A percentile compares a stretch with the other conserved stretches of the same genome.
Evolutionary conservation across 768 basidiomycete genomes (phyloP).

Genomic region (Boletus subparvulus): DNA sequence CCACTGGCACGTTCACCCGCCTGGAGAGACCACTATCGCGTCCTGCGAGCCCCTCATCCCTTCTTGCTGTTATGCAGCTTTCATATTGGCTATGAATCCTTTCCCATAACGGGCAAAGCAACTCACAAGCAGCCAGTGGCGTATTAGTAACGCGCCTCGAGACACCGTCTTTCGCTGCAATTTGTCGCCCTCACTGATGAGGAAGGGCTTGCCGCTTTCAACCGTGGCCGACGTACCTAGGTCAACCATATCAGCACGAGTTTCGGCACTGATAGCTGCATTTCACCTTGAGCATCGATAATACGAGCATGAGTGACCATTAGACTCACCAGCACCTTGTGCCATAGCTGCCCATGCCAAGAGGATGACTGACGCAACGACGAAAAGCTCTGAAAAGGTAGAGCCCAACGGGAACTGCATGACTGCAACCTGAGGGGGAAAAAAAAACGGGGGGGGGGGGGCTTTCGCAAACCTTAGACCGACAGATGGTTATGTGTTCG

Average conservation of each 20-base stretch:
- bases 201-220: background rate
- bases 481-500: background rate
- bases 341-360: constrained; percentile 4
- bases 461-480: background rate
- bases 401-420: constrained; percentile 6
- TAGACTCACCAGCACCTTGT: constrained; percentile 13
- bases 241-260: background rate
- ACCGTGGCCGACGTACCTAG: background rate
- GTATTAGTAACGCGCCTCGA: background rate
- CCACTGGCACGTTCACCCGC: background rate
- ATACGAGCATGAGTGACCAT: background rate
- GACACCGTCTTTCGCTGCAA: background rate
- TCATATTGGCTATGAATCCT: background rate
- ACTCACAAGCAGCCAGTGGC: background rate
- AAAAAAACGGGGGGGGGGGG: no score
- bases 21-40: background rate
- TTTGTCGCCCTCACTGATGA: background rate
- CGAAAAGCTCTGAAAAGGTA: background rate
- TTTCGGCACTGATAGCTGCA: background rate
- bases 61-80: background rate
- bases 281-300: background rate
- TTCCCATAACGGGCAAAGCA: background rate
- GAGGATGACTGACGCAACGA: background rate
- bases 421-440: background rate
- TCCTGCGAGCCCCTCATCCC: background rate